Evolutionary conservation across 345 rosid species (phyloP), one percentile per base, ranked within the genome.

Genomic region (Rhodamnia argentea): DNA sequence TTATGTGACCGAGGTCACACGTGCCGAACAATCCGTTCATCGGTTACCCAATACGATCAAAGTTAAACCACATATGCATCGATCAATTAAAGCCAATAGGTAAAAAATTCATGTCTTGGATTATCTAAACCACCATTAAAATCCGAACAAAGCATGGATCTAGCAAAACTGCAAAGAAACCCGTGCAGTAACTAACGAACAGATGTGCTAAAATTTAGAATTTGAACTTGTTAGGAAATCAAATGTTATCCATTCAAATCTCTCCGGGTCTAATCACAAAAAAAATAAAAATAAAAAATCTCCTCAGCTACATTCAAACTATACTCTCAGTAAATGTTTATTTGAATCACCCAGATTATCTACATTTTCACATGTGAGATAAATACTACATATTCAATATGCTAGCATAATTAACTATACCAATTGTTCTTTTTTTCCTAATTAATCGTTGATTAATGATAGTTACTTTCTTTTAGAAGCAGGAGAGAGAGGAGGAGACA

Each of bases 241-340:
- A 50, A 10, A 12, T 12, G 52, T 51, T 51, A 3, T 51, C 14
- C 52, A 12, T 51, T 51, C 52, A 51, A 51, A 51, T 51, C 52
- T 51, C 52, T 2, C 7, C 10, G 47, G 47, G 4, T 44, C 1
- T 42, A 1, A 44, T 5, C 44, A 37, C 44, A 8, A 44, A 44
- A 44, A 44, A 44, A 44, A 44, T 6, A 44, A 44, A 44, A 44
- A 7, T 44, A 44, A 44, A 44, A 44, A 44, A 7, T 44, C 47
- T 44, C 47, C 47, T 44, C 12, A 3, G 51, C 12, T 47, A 11
- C 51, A 47, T 47, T 47, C 40, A 15, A 27, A 52, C 18, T 5
- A 52, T 52, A 5, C 18, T 27, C 7, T 27, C 40, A 0, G 0
- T 37, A n/a, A n/a, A 60, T 8, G 0, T 13, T 54, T 0, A 6